These are phyloP conservation scores for Claviceps pazoutovae DNA, from an alignment of 2,329 filamentous ascomycete genomes.

Conservation along the genomic window DNA sequence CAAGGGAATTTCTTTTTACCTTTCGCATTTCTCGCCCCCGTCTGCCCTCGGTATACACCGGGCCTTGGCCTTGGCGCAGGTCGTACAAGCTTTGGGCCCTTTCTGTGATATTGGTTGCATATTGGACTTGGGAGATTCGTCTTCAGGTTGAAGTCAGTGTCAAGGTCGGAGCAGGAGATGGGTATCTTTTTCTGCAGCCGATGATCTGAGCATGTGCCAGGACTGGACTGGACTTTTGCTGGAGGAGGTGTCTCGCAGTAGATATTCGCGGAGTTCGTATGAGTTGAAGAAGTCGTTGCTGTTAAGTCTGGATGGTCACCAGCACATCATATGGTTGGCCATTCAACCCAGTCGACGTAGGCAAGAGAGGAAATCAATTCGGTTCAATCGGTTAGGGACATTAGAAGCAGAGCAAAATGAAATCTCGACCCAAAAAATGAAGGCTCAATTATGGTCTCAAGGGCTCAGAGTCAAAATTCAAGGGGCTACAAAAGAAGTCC, in stretches of 20 bases:
- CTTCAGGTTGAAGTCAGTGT: not conserved
- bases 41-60: slow-evolving; percentile 31
- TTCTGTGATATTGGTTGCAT: slow-evolving; percentile 19
- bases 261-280: not conserved
- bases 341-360: not conserved
- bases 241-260: too few relatives aligned
- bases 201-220: too few relatives aligned
- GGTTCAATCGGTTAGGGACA: not conserved
- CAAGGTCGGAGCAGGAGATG: too few relatives aligned
- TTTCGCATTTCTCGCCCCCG: slow-evolving; percentile 29
- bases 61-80: slow-evolving; percentile 38
- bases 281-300: not conserved
- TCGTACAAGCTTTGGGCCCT: slow-evolving; percentile 35
- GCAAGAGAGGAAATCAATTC: not conserved
- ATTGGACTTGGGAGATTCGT: not conserved
- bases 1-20: slow-evolving; percentile 16
- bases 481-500: not conserved
- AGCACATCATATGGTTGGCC: not conserved
- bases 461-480: not conserved
- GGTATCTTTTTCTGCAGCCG: too few relatives aligned
- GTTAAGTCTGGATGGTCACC: not conserved
- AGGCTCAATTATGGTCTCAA: too few relatives aligned
- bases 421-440: not conserved
- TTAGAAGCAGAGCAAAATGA: not conserved
- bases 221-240: too few relatives aligned